Evolutionary conservation across 306 rosid species (phyloP).

Genomic region (Medicago lupulina): DNA sequence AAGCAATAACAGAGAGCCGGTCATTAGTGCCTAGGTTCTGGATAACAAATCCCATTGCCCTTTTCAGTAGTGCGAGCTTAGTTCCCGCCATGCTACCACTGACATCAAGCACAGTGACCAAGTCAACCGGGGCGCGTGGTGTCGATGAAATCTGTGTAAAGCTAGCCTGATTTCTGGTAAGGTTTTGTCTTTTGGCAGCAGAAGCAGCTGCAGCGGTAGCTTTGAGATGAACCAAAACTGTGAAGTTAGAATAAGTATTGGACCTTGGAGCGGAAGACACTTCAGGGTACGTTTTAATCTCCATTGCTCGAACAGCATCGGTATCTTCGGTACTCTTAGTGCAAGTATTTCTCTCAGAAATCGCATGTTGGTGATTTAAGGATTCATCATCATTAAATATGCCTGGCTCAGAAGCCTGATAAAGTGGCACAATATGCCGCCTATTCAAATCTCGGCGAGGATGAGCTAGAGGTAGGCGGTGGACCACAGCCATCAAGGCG

Average conservation of each 20-base stretch:
- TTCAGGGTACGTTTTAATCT: conserved; percentile 78
- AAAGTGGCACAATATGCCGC: conserved; percentile 79
- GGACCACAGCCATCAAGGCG: conserved; percentile 87
- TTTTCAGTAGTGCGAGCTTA: conserved; percentile 87
- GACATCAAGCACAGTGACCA: conserved; percentile 92
- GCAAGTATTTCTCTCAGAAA: conserved; percentile 50
- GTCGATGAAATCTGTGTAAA: conserved; percentile 63
- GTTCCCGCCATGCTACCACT: conserved; percentile 99
- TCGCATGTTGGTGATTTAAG: conserved; percentile 58
- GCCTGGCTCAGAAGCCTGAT: conserved; percentile 82
- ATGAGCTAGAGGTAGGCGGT: conserved; percentile 73
- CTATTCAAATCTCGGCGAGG: conserved; percentile 72
- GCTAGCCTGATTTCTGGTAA: conserved; percentile 54
- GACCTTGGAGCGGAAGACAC: conserved; percentile 68
- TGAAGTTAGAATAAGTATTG: conserved; percentile 60
- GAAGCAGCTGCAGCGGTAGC: conserved; percentile 74
- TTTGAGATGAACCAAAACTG: conserved; percentile 85
- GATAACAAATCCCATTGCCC: conserved; percentile 98
- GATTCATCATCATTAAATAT: conserved; percentile 86
- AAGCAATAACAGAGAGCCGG: conserved; percentile 92
- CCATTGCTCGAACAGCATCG: conserved; percentile 53
- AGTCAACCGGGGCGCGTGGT: conserved; percentile 89
- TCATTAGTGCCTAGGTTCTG: conserved; percentile 92
- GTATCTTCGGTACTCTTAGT: conserved; percentile 47
- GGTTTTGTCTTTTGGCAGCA: conserved; percentile 41